Evolutionary conservation across 2,329 filamentous ascomycete species (phyloP).

Genomic region (Cyclaneusma minus): DNA sequence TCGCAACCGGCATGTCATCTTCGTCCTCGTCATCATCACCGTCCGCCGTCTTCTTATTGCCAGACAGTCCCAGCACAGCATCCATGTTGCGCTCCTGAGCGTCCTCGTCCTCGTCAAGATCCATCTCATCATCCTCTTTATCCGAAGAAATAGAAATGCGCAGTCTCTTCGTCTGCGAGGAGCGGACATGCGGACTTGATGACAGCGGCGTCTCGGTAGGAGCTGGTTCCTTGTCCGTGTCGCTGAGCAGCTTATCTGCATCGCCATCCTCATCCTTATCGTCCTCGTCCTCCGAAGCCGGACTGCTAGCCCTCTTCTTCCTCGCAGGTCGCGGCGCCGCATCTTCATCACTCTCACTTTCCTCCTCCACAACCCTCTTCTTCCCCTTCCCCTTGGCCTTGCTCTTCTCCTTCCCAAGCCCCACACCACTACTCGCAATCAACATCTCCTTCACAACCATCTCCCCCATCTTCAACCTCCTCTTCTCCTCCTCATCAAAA

Average conservation of each 20-base stretch:
- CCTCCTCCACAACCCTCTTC: slow-evolving; percentile 8
- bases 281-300: slow-evolving; percentile 8
- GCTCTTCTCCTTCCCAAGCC: slow-evolving; percentile 6
- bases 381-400: slow-evolving; percentile 3
- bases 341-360: slow-evolving; percentile 17
- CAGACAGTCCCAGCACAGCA: slow-evolving; percentile 11
- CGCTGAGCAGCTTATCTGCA: slow-evolving; percentile 14
- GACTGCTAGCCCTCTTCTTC: slow-evolving; percentile 8
- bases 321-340: slow-evolving; percentile 9
- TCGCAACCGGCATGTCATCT: slow-evolving; percentile 22
- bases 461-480: slow-evolving; percentile 36
- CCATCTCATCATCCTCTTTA: slow-evolving; percentile 16
- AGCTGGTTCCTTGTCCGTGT: slow-evolving; percentile 18
- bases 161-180: slow-evolving; percentile 22
- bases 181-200: slow-evolving; percentile 20
- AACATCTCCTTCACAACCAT: background rate
- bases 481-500: slow-evolving; percentile 58
- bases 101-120: slow-evolving; percentile 5
- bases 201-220: slow-evolving; percentile 23
- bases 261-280: slow-evolving; percentile 10
- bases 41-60: slow-evolving; percentile 5
- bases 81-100: slow-evolving; percentile 13
- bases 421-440: slow-evolving; percentile 7
- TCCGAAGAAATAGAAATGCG: slow-evolving; percentile 15
- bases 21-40: slow-evolving; percentile 24